phyloP scores from a whole-genome alignment of 805 yeast genomes.

The Wickerhamiella dianesei region DNA sequence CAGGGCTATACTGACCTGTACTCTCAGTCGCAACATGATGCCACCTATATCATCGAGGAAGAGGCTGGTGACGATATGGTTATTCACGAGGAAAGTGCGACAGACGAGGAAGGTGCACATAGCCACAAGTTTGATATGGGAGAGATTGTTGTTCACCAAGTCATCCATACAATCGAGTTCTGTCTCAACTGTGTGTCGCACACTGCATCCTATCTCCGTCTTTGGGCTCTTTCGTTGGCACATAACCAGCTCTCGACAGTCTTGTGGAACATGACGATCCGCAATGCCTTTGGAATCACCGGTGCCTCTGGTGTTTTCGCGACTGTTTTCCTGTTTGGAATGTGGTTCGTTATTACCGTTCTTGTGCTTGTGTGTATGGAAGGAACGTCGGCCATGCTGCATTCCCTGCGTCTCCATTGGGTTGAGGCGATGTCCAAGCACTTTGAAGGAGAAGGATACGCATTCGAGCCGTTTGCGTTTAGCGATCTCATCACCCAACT shows the following conservation, averaged over 20 bases:
- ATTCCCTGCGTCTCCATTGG: slow-evolving; percentile 95
- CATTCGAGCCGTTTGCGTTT: slow-evolving; percentile 76
- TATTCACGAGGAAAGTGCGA: slow-evolving; percentile 19
- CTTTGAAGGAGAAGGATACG: slow-evolving; percentile 91
- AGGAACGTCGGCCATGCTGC: slow-evolving; percentile 98
- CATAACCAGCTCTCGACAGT: slow-evolving; percentile 92
- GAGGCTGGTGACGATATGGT: slow-evolving; percentile 20
- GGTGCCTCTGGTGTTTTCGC: slow-evolving; percentile 54
- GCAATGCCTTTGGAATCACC: slow-evolving; percentile 57
- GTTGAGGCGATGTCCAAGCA: slow-evolving; percentile 98
- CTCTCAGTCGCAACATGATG: slow-evolving; percentile 25
- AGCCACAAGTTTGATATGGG: slow-evolving; percentile 59
- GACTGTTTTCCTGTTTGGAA: slow-evolving; percentile 68
- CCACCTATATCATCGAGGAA: slow-evolving; percentile 23
- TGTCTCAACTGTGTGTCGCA: slow-evolving; percentile 94
- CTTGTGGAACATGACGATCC: slow-evolving; percentile 90
- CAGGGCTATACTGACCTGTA: slow-evolving; percentile 43
- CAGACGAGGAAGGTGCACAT: slow-evolving; percentile 18
- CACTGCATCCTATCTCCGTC: slow-evolving; percentile 88
- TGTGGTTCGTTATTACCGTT: slow-evolving; percentile 91
- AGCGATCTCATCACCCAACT: not conserved
- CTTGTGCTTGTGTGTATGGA: slow-evolving; percentile 92
- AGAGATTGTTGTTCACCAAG: slow-evolving; percentile 92
- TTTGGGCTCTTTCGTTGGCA: slow-evolving; percentile 95
- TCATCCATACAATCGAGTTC: slow-evolving; percentile 93